Base-by-base conservation (phyloP, 768 basidiomycete genomes). In the Lactarius vividus region DNA sequence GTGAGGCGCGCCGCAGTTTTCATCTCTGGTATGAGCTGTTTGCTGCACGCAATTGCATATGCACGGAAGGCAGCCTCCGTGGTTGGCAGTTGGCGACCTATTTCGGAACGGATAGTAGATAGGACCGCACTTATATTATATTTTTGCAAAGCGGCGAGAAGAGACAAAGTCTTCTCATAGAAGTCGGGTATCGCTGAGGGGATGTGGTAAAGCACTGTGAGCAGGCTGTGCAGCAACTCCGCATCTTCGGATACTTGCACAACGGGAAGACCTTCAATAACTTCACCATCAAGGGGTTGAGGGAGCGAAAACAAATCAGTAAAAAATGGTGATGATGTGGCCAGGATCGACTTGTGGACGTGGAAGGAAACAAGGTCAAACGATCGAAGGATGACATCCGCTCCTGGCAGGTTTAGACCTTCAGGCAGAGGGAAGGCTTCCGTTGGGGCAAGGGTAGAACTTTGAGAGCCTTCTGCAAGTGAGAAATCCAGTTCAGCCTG, bases 141-240 rank as follows among this genome's bases (percentile, higher is more conserved):
- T 59, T 75, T 75, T 23, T 44, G 10, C 4, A 65, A 69, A 2
- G 71, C 72, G 2, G 62, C 59, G 20, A 72, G 60, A n/a, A 69
- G 62, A 39, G 7, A n/a, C 11, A 54, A 6, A 8, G 62, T 33
- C 13, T 18, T 29, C 4, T 59, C 52, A 4, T 46, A 39, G 2
- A 58, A 52, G 2, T 29, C 35, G 26, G n/a, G 7, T 10, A 26
- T 15, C 2, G 11, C 8, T 20, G 16, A 20, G 4, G 57, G 35
- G 20, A 52, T 20, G 1, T 37, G 63, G 20, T 35, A 57, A 7
- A 54, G 31, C 18, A 53, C 11, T 18, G 49, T 59, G 23, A 64
- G 8, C 16, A 63, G 55, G 23, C 28, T n/a, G 10, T 18, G 26
- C 13, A 59, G n/a, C 16, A 49, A 20, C 20, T 49, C 46, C 3